phyloP scores from a whole-genome alignment of 2,329 filamentous ascomycete species.

The Paramyrothecium sp. region DNA sequence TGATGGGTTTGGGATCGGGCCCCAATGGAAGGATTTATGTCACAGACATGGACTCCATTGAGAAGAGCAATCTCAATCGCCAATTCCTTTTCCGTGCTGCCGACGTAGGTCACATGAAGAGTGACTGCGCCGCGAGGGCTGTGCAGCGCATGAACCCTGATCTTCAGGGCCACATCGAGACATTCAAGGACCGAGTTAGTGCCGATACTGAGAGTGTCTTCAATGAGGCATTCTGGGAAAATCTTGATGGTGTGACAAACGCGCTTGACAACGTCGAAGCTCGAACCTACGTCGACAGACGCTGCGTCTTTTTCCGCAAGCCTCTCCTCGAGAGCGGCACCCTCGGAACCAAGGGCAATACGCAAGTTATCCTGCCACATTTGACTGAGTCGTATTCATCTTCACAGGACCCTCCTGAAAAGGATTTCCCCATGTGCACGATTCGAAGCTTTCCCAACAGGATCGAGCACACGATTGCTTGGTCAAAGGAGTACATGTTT shows the following conservation, averaged over 20 bases:
- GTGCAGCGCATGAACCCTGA: conserved; percentile 96
- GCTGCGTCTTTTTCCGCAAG: conserved; percentile 98
- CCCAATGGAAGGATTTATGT: conserved; percentile 86
- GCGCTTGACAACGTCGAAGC: conserved; percentile 97
- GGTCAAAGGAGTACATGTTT: conserved; percentile 89
- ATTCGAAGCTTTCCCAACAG: conserved; percentile 95
- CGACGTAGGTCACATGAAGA: conserved; percentile 96
- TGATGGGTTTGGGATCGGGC: conserved; percentile 92
- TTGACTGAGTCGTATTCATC: conserved; percentile 94
- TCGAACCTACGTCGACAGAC: conserved; percentile 90
- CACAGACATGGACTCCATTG: conserved; percentile 97
- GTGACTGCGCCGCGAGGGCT: conserved; percentile 86
- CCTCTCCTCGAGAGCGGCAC: conserved; percentile 94
- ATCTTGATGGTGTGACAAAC: conserved; percentile 89
- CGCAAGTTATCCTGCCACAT: conserved; percentile 87
- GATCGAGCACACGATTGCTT: conserved; percentile 98
- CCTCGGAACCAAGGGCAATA: conserved; percentile 98
- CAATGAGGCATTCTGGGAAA: conserved; percentile 88
- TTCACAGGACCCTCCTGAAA: conserved; percentile 95
- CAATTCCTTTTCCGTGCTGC: conserved; percentile 94
- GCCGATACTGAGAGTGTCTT: conserved; percentile 91
- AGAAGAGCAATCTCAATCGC: conserved; percentile 97
- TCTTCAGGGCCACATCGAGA: conserved; percentile 78
- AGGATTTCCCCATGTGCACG: conserved; percentile 99
- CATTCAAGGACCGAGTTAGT: conserved; percentile 86